Evolutionary conservation across 1,284 basidiomycete genomes (phyloP), one percentile per base, ranked within the genome.

Genomic region (Apiotrichum gracile): DNA sequence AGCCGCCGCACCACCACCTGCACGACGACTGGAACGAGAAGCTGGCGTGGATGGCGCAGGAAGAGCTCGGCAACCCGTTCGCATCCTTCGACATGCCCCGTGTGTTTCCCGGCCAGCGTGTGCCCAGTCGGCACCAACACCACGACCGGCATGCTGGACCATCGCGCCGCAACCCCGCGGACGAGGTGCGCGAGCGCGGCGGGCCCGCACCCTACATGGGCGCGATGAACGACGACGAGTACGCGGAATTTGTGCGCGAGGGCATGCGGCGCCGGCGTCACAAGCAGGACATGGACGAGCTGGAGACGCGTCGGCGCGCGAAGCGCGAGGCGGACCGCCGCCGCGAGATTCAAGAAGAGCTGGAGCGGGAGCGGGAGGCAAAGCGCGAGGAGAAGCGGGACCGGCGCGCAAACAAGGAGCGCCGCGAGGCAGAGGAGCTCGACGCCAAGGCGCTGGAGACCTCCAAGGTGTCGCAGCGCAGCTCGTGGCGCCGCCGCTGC

Each of bases 181-280:
- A 34, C 14, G 61, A 62, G 45, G 52, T 65, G 6, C 42, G 52
- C 26, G 39, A 58, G n/a, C 25, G 45, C 26, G 40, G 37, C 3
- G 60, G 57, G 17, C 47, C 53, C 0, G 38, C 37, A 0, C 69
- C 69, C 3, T 43, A 57, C 1, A 37, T 70, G 17, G 64, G 63
- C 9, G 37, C 21, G 2, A 68, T 69, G 65, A 58, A 48, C 0
- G 62, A 62, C 27, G 54, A 57, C 19, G 64, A 67, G 38, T 69
- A 69, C 47, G 31, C 59, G 3, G 31, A 39, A 10, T 68, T 51
- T 43, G 49, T 69, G 1, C 50, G 66, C 21, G 51, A 57, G 1
- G 66, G 67, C 19, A 62, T 67, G 60, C 61, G 33, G 25, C 29
- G 53, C 1, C 50, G 39, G 2, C 54, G 57, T 25, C 56, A 61